Evolutionary conservation across 129 eudicot genomes (phyloP).

Genomic region (Chrysanthemum lavandulifolium): DNA sequence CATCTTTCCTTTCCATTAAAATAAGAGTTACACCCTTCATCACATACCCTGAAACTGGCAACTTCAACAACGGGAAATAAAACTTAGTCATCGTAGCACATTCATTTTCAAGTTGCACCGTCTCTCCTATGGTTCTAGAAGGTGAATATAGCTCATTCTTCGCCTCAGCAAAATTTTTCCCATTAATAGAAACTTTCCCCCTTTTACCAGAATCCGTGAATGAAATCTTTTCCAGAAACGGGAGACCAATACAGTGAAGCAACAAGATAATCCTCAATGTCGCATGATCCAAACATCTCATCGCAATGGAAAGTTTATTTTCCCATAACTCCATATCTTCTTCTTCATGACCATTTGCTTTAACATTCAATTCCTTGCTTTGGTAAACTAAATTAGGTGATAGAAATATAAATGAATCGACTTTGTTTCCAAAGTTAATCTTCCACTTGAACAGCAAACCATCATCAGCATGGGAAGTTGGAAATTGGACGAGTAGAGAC

Average conservation of each 20-base stretch:
- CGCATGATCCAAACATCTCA: neutral
- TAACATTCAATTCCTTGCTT: too few relatives aligned
- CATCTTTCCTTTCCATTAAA: neutral
- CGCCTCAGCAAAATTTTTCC: too few relatives aligned
- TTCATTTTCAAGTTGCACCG: too few relatives aligned
- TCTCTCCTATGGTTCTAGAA: neutral
- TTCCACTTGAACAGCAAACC: neutral
- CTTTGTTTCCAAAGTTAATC: neutral
- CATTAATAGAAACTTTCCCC: neutral
- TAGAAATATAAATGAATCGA: neutral
- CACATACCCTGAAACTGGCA: neutral
- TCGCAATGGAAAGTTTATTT: neutral
- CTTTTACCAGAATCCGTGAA: neutral
- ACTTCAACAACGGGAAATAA: neutral
- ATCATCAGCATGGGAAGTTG: too few relatives aligned
- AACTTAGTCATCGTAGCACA: neutral
- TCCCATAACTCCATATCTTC: neutral
- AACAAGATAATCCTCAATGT: neutral
- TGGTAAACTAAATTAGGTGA: neutral
- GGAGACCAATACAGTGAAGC: neutral
- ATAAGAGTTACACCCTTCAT: neutral
- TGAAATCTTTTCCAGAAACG: neutral
- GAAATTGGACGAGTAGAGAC: neutral
- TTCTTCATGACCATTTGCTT: too few relatives aligned
- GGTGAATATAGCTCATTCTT: too few relatives aligned